These are phyloP conservation scores for Cladosporium halotolerans DNA, from an alignment of 2,329 filamentous ascomycete genomes.

Conservation along the genomic window DNA sequence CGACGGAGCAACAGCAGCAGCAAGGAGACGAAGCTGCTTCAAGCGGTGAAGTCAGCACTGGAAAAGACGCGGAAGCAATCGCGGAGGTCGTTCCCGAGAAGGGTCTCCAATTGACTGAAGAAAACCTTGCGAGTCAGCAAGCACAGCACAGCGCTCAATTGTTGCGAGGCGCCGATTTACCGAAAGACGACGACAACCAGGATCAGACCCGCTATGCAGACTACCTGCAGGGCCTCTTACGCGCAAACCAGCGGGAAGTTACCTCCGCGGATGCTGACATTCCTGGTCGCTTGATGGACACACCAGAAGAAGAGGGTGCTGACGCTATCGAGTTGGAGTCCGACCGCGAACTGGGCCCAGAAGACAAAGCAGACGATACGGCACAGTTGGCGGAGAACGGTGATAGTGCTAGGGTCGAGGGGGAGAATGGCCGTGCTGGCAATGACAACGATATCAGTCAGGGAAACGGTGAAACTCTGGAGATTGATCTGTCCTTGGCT, in stretches of 20 bases:
- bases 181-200: slow-evolving; percentile 24
- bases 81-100: slow-evolving; percentile 2
- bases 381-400: no score
- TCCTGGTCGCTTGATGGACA: neutral
- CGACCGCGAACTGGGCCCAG: neutral
- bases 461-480: neutral
- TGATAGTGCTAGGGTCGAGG: no score
- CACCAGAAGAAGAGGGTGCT: neutral
- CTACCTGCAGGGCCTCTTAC: slow-evolving; percentile 19
- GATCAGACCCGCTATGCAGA: slow-evolving; percentile 20
- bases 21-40: no score
- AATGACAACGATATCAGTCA: no score
- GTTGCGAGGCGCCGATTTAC: slow-evolving; percentile 24
- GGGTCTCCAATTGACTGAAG: slow-evolving; percentile 24
- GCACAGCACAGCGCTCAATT: slow-evolving; percentile 18
- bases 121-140: slow-evolving; percentile 29
- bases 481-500: slow-evolving; percentile 23
- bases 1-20: neutral
- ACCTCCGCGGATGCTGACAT: slow-evolving; percentile 10
- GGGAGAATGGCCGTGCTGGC: no score
- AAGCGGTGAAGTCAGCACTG: no score
- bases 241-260: neutral
- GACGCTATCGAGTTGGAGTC: neutral
- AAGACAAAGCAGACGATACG: no score
- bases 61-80: neutral